phyloP scores from a whole-genome alignment of 169 alveolate genomes.

The Plasmodium cynomolgi region DNA sequence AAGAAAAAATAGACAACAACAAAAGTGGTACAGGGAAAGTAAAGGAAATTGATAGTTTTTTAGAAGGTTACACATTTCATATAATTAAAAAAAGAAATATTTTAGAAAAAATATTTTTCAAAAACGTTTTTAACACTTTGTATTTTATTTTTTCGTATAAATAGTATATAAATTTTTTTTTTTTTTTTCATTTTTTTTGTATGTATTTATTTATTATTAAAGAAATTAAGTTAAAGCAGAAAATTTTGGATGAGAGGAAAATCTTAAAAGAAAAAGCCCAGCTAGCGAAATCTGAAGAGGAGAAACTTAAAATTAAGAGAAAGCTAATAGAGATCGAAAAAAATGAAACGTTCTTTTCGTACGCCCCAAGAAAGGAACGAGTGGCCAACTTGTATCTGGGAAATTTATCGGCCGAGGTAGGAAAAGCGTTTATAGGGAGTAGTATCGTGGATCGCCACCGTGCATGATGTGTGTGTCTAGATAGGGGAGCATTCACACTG shows the following conservation, averaged over 20 bases:
- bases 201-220: conserved; percentile 13
- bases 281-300: conserved; percentile 78
- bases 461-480: not conserved
- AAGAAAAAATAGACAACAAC: conserved; percentile 27
- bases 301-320: conserved; percentile 76
- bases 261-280: conserved; percentile 47
- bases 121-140: not conserved
- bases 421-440: not conserved
- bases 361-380: conserved; percentile 70
- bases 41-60: conserved; percentile 82
- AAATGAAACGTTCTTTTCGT: conserved; percentile 44
- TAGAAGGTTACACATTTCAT: conserved; percentile 77
- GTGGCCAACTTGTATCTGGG: conserved; percentile 86
- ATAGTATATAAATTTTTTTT: conserved; percentile 20
- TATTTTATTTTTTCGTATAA: conserved; percentile 12
- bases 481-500: not conserved
- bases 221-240: conserved; percentile 64
- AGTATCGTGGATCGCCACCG: not conserved
- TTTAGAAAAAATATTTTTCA: not conserved
- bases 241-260: conserved; percentile 67
- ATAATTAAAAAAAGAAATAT: conserved; percentile 16
- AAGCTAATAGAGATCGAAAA: conserved; percentile 68
- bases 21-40: conserved; percentile 43
- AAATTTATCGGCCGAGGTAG: conserved; percentile 85
- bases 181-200: not conserved